These are phyloP conservation scores for Colletotrichum scovillei DNA, from an alignment of 2,329 filamentous ascomycete genomes.

Conservation along the genomic window DNA sequence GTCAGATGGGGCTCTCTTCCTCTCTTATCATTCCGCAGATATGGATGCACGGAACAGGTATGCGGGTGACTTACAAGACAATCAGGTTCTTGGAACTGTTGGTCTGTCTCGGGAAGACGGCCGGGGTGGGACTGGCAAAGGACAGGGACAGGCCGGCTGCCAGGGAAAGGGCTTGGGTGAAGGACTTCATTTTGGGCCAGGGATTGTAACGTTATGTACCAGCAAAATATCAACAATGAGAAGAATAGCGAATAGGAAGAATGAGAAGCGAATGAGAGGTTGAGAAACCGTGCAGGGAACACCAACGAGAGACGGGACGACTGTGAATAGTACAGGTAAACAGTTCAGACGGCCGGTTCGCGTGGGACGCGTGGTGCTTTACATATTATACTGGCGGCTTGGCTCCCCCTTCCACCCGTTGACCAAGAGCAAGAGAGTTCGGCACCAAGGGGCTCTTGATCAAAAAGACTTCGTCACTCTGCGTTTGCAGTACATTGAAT, in stretches of 20 bases:
- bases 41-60: not conserved
- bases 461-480: slow-evolving; percentile 10
- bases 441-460: not conserved
- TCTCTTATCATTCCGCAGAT: not conserved
- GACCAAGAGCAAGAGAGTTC: not conserved
- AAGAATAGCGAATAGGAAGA: not conserved
- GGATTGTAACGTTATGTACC: not conserved
- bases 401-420: not conserved
- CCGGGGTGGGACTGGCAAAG: slow-evolving; percentile 17
- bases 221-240: slow-evolving; percentile 18
- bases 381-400: slow-evolving; percentile 9
- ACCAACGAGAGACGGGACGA: slow-evolving; percentile 1
- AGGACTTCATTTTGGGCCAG: slow-evolving; percentile 18
- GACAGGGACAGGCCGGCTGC: slow-evolving; percentile 30
- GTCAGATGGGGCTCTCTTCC: not conserved
- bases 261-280: slow-evolving; percentile 4
- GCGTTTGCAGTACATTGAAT: slow-evolving; percentile 29
- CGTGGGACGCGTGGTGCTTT: not conserved
- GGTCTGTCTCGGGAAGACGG: slow-evolving; percentile 12
- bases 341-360: not conserved
- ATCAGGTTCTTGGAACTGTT: slow-evolving; percentile 21
- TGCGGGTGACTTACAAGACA: slow-evolving; percentile 18
- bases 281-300: not conserved
- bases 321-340: not conserved
- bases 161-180: slow-evolving; percentile 14